These are phyloP conservation scores for Pichia eremophila DNA, from an alignment of 805 yeast species.

Conservation along the genomic window DNA sequence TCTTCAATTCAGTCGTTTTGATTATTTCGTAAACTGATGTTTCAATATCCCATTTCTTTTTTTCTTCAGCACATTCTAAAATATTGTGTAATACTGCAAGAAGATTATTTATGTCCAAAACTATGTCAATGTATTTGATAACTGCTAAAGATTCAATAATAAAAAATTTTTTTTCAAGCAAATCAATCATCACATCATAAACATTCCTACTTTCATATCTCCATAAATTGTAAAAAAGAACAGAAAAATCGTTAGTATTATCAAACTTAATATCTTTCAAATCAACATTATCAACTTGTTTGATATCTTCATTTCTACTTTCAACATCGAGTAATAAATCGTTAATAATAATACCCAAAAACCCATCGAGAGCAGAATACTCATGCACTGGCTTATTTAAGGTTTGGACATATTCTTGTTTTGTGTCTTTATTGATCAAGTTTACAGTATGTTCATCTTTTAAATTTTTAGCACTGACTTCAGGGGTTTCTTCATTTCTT, in stretches of 20 bases:
- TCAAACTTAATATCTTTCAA: neutral
- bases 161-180: neutral
- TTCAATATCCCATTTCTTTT: neutral
- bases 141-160: neutral
- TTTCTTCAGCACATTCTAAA: neutral
- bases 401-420: too few species aligned
- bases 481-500: conserved; percentile 4
- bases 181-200: neutral
- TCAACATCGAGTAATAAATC: neutral
- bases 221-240: neutral
- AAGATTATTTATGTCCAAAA: neutral
- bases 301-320: neutral
- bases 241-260: neutral
- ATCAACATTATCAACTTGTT: neutral
- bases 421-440: too few species aligned
- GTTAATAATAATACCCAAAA: neutral
- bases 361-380: conserved; percentile 2
- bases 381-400: too few species aligned
- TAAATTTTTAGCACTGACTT: neutral
- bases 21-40: conserved; percentile 2
- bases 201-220: neutral
- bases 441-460: too few species aligned
- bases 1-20: neutral
- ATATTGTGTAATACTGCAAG: neutral
- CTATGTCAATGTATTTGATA: neutral